Evolutionary conservation across 306 rosid genomes (phyloP).

Genomic region (Lotus japonicus): DNA sequence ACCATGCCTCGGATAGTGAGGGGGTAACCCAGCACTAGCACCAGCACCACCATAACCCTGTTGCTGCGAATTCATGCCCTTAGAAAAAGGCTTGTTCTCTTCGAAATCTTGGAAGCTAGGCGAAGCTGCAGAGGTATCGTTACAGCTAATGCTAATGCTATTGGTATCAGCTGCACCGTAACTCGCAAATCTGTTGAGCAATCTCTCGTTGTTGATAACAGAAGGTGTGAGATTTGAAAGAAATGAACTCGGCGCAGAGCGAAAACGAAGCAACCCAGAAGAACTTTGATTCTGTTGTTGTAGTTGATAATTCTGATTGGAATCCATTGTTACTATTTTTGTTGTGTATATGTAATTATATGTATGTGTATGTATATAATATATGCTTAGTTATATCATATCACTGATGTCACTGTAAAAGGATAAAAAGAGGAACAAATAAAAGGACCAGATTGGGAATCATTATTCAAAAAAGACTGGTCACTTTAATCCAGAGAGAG

Average conservation of each 20-base stretch:
- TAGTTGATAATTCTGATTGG: conserved; percentile 35
- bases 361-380: not conserved
- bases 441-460: conserved; percentile 28
- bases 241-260: conserved; percentile 76
- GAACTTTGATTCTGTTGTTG: conserved; percentile 33
- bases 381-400: not conserved
- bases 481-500: conserved; percentile 14
- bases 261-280: conserved; percentile 71
- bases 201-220: conserved; percentile 42
- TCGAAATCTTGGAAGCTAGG: conserved; percentile 31
- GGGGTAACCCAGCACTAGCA: conserved; percentile 46
- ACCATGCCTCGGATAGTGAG: conserved; percentile 72
- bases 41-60: conserved; percentile 26
- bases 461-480: conserved; percentile 26
- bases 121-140: conserved; percentile 28
- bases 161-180: not conserved
- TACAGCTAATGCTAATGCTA: too few relatives aligned
- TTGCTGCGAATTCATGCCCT: conserved; percentile 34
- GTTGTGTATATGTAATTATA: too few relatives aligned
- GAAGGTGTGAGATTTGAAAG: conserved; percentile 33
- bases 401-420: conserved; percentile 7
- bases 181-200: conserved; percentile 39
- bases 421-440: conserved; percentile 7
- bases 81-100: conserved; percentile 27
- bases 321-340: conserved; percentile 52